Base-by-base conservation (phyloP, 2,329 filamentous ascomycete genomes). In the Blastomyces gilchristii region DNA sequence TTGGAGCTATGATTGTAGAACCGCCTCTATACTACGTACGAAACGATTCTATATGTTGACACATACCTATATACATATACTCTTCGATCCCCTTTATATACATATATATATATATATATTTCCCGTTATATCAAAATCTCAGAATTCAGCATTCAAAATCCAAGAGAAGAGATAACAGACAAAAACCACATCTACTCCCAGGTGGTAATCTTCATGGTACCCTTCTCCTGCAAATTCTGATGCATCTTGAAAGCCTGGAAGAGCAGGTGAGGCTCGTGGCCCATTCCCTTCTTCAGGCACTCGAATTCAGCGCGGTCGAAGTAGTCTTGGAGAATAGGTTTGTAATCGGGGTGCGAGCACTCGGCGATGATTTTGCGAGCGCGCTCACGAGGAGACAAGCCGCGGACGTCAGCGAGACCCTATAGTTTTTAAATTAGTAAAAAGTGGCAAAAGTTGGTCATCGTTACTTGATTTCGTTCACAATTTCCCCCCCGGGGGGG, bases 171-270 rank as follows among this genome's bases (percentile, higher is more conserved):
- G 28, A 28, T 4, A 28, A 28, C 3, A 28, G 28, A 28, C 28
- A 28, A 28, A 28, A 28, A 28, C 2, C 22, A 14, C 2, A 53
- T 60, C 31, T 73, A 77, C 61, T 77, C 74, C 86, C 87, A 91
- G 67, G 79, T 83, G 70, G 83, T 81, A 67, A 92, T 82, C 86
- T 92, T 92, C 91, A 96, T 96, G 69, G 89, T 94, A 31, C 91
- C 91, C 74, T 93, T 84, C 79, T 92, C 87, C 63, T 85, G 79
- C 65, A 96, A 76, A 67, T 91, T 89, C 81, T 87, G 87, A 78
- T 96, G 91, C 86, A 96, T 89, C 76, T 95, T 90, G 74, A 96
- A 96, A 57, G 83, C 81, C 77, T 95, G 89, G 82, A 87, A 95
- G 66, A 96, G 80, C 73, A 95, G 78, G 75, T 96, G 91, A 34